Evolutionary conservation across 2,329 filamentous ascomycete species (phyloP).

Genomic region (Exophiala spinifera): DNA sequence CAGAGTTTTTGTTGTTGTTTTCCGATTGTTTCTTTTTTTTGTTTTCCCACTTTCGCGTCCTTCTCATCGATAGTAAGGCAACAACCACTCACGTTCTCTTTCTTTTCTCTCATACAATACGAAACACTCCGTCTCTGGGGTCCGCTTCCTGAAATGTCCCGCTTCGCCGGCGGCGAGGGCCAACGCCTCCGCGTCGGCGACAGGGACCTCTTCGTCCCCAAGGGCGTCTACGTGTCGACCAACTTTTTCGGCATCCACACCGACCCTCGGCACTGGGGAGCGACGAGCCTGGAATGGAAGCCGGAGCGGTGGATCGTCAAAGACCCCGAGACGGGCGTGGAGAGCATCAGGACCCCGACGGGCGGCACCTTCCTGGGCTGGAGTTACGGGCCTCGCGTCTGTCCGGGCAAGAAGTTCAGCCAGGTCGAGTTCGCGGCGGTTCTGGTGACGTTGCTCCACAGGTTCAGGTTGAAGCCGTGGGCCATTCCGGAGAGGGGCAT

Average conservation of each 20-base stretch:
- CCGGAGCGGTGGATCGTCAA: too few species aligned
- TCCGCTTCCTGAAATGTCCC: conserved; percentile 19
- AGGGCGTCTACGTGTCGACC: background rate
- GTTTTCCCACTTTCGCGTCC: too few species aligned
- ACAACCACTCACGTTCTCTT: too few species aligned
- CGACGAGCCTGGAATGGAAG: too few species aligned
- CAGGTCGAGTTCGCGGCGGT: conserved; percentile 37
- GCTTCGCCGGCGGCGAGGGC: background rate
- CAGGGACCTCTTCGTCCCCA: background rate
- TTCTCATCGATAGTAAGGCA: too few species aligned
- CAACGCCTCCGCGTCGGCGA: background rate
- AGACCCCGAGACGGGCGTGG: too few species aligned
- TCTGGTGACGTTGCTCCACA: conserved; percentile 16
- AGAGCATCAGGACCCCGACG: too few species aligned
- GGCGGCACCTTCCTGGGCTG: conserved; percentile 29
- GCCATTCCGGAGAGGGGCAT: background rate
- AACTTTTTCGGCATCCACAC: too few species aligned
- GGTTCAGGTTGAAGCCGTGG: background rate
- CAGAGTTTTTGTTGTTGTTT: too few species aligned
- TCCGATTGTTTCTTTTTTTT: too few species aligned
- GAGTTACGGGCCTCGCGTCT: conserved; percentile 31
- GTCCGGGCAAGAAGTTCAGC: conserved; percentile 35
- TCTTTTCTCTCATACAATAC: background rate
- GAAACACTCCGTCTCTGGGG: conserved; percentile 30
- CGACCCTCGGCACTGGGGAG: too few species aligned